phyloP scores from a whole-genome alignment of 2,329 filamentous ascomycete genomes.

The Lasiodiplodia gonubiensis region DNA sequence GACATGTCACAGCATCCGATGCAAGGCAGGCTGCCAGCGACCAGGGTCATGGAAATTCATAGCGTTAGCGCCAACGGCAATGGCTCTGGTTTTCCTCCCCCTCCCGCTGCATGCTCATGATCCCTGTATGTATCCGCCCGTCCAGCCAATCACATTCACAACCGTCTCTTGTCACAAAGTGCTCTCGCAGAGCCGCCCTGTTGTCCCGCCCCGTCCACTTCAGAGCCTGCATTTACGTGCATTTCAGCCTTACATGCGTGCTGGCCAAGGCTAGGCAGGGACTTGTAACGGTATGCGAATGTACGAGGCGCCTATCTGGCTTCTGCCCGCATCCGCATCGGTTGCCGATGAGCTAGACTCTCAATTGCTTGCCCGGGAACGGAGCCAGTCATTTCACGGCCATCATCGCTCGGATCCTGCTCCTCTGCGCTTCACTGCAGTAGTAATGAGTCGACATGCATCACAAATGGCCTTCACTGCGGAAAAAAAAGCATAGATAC shows the following conservation, averaged over 20 bases:
- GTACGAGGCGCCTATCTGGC: background rate
- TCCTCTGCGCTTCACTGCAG: background rate
- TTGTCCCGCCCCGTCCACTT: constrained; percentile 5
- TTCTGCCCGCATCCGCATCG: background rate
- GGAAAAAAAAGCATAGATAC: background rate
- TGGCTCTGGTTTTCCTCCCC: background rate
- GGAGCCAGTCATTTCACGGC: background rate
- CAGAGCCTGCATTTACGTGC: background rate
- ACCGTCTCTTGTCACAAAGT: background rate
- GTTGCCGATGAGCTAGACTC: background rate
- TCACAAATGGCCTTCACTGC: background rate
- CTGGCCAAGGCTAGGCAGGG: background rate
- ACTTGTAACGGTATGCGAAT: background rate
- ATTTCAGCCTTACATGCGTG: constrained; percentile 16
- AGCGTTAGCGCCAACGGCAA: constrained; percentile 3
- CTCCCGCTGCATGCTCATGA: background rate
- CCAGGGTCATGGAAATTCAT: background rate
- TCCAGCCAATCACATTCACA: background rate
- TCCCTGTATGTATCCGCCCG: background rate
- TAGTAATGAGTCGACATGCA: background rate
- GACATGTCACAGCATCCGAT: constrained; percentile 11
- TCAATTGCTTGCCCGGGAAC: background rate
- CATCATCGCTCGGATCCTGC: too few species aligned
- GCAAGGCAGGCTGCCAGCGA: constrained; percentile 19
- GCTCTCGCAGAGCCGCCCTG: constrained; percentile 8